phyloP scores from a whole-genome alignment of 495 filamentous ascomycete genomes.

The Acidomyces sp. region DNA sequence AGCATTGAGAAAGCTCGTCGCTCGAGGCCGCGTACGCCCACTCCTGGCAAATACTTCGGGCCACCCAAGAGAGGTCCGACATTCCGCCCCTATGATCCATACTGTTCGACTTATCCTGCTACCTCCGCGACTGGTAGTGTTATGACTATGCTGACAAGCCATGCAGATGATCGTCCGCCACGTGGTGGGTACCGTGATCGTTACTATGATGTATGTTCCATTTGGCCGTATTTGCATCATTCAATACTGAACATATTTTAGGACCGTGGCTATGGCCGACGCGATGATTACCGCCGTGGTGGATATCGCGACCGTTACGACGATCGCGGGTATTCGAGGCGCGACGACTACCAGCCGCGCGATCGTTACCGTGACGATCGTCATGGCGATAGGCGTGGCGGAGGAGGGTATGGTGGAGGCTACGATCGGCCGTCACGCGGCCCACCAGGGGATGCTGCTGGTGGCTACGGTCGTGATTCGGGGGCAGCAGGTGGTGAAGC shows the following conservation, averaged over 20 bases:
- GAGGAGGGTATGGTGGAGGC: conserved; percentile 7
- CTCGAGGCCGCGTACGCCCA: conserved; percentile 85
- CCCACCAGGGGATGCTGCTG: conserved; percentile 9
- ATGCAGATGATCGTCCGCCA: conserved; percentile 44
- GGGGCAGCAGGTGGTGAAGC: conserved; percentile 11
- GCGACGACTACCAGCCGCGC: conserved; percentile 21
- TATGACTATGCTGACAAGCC: conserved; percentile 12
- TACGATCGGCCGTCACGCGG: conserved; percentile 14
- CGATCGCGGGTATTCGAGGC: conserved; percentile 12
- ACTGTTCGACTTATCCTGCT: neutral
- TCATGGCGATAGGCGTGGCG: conserved; percentile 13
- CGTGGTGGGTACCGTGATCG: conserved; percentile 28
- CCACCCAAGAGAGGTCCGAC: conserved; percentile 83
- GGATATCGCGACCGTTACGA: conserved; percentile 35
- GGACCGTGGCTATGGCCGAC: conserved; percentile 24
- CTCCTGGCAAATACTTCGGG: conserved; percentile 97
- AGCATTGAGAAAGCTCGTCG: conserved; percentile 99
- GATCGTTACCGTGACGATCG: conserved; percentile 16
- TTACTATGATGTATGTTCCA: too few species aligned
- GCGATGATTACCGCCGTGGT: conserved; percentile 27
- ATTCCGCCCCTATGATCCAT: conserved; percentile 3
- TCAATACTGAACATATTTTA: conserved; percentile 6
- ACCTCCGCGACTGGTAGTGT: conserved; percentile 4
- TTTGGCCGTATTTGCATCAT: too few species aligned
- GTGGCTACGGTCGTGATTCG: conserved; percentile 9